Percentiles rank a stretch among this genome's conserved stretches.
These are phyloP conservation scores for Leishmania major DNA, from an alignment of 208 protist species.

Conservation along the genomic window DNA sequence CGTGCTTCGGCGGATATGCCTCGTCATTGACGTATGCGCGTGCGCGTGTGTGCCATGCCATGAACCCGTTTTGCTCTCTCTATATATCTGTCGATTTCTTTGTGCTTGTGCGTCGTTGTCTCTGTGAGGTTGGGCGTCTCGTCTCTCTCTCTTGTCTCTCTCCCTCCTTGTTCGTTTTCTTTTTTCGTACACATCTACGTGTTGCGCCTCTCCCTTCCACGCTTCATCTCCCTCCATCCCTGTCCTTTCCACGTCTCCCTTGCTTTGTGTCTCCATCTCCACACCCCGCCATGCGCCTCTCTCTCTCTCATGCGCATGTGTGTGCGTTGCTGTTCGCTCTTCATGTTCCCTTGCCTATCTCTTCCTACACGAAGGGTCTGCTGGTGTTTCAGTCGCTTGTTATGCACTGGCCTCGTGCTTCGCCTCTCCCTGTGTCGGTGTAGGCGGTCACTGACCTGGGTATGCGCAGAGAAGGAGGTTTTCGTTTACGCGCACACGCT, in stretches of 20 bases:
- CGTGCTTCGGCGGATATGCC: neutral
- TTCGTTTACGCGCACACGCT: neutral
- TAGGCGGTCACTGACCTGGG: neutral
- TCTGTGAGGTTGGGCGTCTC: constrained; percentile 1
- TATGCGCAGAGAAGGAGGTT: neutral
- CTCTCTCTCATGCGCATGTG: neutral
- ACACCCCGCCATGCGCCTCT: neutral
- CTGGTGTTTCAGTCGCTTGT: neutral
- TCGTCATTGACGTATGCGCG: neutral
- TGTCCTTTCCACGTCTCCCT: neutral
- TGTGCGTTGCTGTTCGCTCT: neutral
- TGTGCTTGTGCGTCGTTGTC: constrained; percentile 6
- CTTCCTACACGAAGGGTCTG: neutral
- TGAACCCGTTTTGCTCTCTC: neutral
- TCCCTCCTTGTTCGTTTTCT: constrained; percentile 1
- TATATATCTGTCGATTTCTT: neutral
- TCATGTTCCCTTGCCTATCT: neutral
- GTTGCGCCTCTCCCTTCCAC: neutral
- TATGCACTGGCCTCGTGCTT: neutral
- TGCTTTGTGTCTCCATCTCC: neutral
- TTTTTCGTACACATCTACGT: constrained; percentile 9
- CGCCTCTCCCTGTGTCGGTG: neutral
- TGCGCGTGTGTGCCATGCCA: neutral
- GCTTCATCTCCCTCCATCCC: neutral
- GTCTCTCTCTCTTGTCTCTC: constrained; percentile 15